Conservation (phyloP, 176 grass and related monocot genomes). For the Hyparrhenia diplandra region DNA sequence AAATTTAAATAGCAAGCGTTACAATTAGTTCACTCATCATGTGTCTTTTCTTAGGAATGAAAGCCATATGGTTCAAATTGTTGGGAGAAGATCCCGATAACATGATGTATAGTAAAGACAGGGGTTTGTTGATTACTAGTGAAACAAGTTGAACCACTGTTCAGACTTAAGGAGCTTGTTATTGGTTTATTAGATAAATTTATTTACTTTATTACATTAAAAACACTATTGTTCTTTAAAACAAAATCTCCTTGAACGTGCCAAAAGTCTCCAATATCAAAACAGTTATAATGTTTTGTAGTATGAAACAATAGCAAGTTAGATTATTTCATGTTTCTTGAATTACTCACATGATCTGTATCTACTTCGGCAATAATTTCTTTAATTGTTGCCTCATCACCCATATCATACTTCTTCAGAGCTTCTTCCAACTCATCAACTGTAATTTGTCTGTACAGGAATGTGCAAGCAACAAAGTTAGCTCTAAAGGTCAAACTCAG, state of each 20-base stretch:
- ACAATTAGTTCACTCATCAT: neutral
- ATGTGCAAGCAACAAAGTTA: constrained; percentile 2
- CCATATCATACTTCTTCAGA: constrained; percentile 91
- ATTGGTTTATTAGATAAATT: neutral
- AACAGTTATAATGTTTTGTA: neutral
- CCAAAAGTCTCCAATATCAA: neutral
- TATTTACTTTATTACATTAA: neutral
- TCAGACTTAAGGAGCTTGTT: neutral
- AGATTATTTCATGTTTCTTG: neutral
- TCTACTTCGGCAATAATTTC: constrained; percentile 99
- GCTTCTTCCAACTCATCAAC: constrained; percentile 92
- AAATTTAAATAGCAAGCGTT: neutral
- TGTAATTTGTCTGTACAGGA: constrained; percentile 66
- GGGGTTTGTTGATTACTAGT: neutral
- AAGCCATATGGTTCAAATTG: no score
- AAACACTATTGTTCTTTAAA: neutral
- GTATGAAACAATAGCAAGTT: neutral
- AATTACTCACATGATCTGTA: constrained; percentile 67
- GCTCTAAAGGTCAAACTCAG: neutral
- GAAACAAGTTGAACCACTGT: neutral
- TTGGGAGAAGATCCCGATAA: no score
- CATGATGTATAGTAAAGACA: no score
- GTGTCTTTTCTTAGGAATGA: neutral
- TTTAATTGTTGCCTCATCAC: constrained; percentile 87
- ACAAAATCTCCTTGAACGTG: neutral